These are phyloP conservation scores for Suhomyces faveliae DNA, from an alignment of 805 yeast genomes.

Conservation along the genomic window DNA sequence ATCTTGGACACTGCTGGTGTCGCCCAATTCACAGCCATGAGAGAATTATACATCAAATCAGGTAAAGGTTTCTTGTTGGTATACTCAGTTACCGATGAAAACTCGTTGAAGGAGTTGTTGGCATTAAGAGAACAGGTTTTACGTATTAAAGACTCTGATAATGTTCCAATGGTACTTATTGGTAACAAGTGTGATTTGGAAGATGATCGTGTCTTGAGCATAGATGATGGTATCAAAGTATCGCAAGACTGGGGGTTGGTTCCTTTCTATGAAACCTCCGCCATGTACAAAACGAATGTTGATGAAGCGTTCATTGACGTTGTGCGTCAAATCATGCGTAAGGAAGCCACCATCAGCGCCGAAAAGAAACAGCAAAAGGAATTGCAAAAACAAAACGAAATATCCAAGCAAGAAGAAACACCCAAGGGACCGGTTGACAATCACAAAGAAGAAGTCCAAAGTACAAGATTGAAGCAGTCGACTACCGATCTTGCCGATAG, in stretches of 20 bases:
- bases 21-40: slow-evolving; percentile 93
- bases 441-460: slow-evolving; percentile 11
- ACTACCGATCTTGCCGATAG: slow-evolving; percentile 11
- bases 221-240: slow-evolving; percentile 79
- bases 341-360: slow-evolving; percentile 51
- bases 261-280: slow-evolving; percentile 91
- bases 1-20: slow-evolving; percentile 62
- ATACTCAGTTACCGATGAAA: slow-evolving; percentile 58
- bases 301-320: slow-evolving; percentile 88
- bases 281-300: slow-evolving; percentile 85
- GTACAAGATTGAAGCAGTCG: slow-evolving; percentile 20
- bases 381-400: slow-evolving; percentile 34
- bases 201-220: slow-evolving; percentile 69
- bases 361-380: slow-evolving; percentile 47
- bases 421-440: slow-evolving; percentile 7
- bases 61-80: slow-evolving; percentile 73
- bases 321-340: slow-evolving; percentile 83
- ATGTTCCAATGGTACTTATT: slow-evolving; percentile 85
- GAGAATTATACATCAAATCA: slow-evolving; percentile 81
- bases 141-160: slow-evolving; percentile 71
- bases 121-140: slow-evolving; percentile 81
- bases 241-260: slow-evolving; percentile 86
- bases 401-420: slow-evolving; percentile 4
- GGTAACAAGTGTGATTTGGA: slow-evolving; percentile 89
- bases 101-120: slow-evolving; percentile 71